phyloP scores from a whole-genome alignment of 768 basidiomycete species.

The Tulasnella sp. region DNA sequence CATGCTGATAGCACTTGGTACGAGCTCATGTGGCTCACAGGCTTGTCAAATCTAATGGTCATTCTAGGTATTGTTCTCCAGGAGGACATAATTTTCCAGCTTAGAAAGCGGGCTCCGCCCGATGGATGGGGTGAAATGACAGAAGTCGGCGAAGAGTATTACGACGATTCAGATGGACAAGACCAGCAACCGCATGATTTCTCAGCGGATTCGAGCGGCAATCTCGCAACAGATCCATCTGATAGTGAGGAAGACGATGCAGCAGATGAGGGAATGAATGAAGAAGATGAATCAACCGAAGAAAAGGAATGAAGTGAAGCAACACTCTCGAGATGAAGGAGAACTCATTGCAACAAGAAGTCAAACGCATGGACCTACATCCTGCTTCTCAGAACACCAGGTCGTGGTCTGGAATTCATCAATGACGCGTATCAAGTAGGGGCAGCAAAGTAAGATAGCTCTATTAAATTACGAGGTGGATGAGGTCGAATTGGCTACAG shows the following conservation, averaged over 20 bases:
- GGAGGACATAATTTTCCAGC: conserved; percentile 40
- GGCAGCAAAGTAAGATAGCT: too few relatives aligned
- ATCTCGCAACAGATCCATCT: too few relatives aligned
- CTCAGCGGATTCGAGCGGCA: too few relatives aligned
- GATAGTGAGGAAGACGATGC: neutral
- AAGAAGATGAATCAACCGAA: neutral
- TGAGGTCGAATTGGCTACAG: too few relatives aligned
- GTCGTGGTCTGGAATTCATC: too few relatives aligned
- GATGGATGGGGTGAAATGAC: conserved; percentile 35
- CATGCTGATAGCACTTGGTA: conserved; percentile 59
- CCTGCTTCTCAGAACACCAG: too few relatives aligned
- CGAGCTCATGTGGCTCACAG: conserved; percentile 17
- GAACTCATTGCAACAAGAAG: too few relatives aligned
- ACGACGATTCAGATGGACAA: too few relatives aligned
- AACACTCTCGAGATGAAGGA: neutral
- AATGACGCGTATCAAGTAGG: too few relatives aligned
- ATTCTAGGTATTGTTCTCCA: conserved; percentile 52
- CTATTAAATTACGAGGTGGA: too few relatives aligned
- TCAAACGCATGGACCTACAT: too few relatives aligned
- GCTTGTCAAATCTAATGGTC: neutral
- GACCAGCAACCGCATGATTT: too few relatives aligned
- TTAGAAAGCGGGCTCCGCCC: conserved; percentile 30
- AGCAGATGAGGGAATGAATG: conserved; percentile 5
- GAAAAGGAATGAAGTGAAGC: conserved; percentile 7
- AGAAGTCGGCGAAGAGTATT: conserved; percentile 14